Evolutionary conservation across 164 flowering plant genomes (phyloP).

Genomic region (Protea cynaroides): DNA sequence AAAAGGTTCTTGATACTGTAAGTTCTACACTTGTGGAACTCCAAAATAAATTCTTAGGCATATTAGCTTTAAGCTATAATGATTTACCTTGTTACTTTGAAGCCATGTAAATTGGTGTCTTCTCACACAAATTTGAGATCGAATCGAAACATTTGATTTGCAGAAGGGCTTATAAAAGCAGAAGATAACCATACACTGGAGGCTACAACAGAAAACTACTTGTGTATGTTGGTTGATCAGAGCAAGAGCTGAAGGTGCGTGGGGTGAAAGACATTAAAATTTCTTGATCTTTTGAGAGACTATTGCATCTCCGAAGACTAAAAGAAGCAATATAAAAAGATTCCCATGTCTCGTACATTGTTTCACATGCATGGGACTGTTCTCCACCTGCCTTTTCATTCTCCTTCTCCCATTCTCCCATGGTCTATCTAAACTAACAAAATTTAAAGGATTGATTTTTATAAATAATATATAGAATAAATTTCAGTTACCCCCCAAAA

Average conservation of each 20-base stretch:
- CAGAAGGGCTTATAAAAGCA: not conserved
- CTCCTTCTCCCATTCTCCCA: no score
- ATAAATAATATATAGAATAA: no score
- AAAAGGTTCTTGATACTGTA: not conserved
- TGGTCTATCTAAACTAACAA: no score
- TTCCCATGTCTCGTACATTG: no score
- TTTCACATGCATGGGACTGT: no score
- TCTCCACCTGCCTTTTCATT: no score
- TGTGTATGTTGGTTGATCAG: not conserved
- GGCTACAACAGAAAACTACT: not conserved
- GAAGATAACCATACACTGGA: not conserved
- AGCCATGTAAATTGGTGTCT: not conserved
- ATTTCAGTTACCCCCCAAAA: no score
- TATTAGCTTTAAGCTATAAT: not conserved
- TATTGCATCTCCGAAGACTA: not conserved
- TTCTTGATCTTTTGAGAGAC: not conserved
- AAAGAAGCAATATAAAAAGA: not conserved
- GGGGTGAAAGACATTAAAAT: not conserved
- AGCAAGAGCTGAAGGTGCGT: not conserved
- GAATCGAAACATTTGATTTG: not conserved
- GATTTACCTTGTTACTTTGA: not conserved
- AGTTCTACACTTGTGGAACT: not conserved
- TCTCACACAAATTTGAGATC: not conserved
- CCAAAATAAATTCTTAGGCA: not conserved
- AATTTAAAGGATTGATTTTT: no score